phyloP scores from a whole-genome alignment of 192 early-diverging fungal genomes.

The Backusella sp. region DNA sequence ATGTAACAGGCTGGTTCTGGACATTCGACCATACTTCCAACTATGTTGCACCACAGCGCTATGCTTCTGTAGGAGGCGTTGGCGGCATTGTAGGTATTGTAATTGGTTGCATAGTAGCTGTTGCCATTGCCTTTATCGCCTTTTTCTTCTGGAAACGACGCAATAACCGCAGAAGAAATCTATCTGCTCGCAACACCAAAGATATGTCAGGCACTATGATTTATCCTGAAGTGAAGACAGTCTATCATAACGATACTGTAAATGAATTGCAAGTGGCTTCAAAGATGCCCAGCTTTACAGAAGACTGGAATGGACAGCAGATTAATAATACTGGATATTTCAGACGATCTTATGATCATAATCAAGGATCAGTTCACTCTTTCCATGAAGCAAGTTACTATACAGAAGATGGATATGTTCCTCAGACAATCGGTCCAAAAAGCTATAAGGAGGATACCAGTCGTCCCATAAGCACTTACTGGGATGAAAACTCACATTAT shows the following conservation, averaged over 20 bases:
- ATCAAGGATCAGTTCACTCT: not conserved
- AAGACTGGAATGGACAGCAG: not conserved
- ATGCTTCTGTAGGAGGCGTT: constrained; percentile 3
- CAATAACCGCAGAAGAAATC: not conserved
- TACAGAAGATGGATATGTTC: not conserved
- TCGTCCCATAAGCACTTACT: not conserved
- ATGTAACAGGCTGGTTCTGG: constrained; percentile 6
- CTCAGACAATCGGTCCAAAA: not conserved
- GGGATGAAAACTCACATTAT: not conserved
- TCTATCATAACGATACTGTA: not conserved
- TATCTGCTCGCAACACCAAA: not conserved
- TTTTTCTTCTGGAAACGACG: not conserved
- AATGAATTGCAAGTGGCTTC: not conserved
- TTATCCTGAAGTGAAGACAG: not conserved
- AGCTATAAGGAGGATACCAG: not conserved
- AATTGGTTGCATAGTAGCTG: not conserved
- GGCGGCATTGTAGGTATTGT: constrained; percentile 7
- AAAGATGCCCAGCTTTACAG: not conserved
- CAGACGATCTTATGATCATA: not conserved
- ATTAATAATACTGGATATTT: not conserved
- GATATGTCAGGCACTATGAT: not conserved
- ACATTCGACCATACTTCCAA: not conserved
- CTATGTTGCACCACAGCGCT: not conserved
- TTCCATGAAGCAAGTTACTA: not conserved
- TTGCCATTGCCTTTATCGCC: not conserved